Evolutionary conservation across 179 eudicot species (phyloP), one percentile per base, ranked within the genome.

Genomic region (Sideroxylon spinosum): DNA sequence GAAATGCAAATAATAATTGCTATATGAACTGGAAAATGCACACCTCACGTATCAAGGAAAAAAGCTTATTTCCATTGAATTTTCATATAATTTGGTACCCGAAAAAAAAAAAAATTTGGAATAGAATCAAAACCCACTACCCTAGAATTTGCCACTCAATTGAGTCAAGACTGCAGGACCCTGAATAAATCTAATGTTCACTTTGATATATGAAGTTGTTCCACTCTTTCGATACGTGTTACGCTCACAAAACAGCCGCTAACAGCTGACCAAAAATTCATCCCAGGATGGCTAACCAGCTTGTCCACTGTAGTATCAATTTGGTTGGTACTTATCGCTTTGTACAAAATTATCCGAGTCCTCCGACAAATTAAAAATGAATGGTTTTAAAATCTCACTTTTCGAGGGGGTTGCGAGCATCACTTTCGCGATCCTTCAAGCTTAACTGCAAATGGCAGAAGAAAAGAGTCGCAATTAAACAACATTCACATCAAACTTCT

Each of bases 391-490:
- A 29, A 60, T 56, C 57, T 91, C 87, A 92, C 81, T 89, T 89
- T 37, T 91, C 86, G 75, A 93, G 87, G 71, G 94, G 94, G 84
- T 90, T 86, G 50, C 88, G 85, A 71, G 97, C 93, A 71, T 89
- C 95, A 53, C 97, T 97, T 90, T 93, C 93, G 98, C 99, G 93
- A 60, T 98, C 97, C 89, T 92, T 93, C 86, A 91, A 85, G 86
- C 97, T 95, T 89, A 95, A 87, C 99, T 95, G 92, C 84, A 86
- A 79, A 76, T 48, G 73, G 71, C 20, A 56, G 76, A 37, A 56
- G 64, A 28, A 28, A 62, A 29, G 16, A 53, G n/a, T 48, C n/a
- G 71, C 37, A 49, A 78, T 82, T 77, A 61, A 16, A 14, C 8
- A 60, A 37, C 22, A 70, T 25, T 32, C 56, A 29, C 0, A 14